These are phyloP conservation scores for Populus ilicifolia DNA, from an alignment of 345 rosid genomes.

Conservation along the genomic window DNA sequence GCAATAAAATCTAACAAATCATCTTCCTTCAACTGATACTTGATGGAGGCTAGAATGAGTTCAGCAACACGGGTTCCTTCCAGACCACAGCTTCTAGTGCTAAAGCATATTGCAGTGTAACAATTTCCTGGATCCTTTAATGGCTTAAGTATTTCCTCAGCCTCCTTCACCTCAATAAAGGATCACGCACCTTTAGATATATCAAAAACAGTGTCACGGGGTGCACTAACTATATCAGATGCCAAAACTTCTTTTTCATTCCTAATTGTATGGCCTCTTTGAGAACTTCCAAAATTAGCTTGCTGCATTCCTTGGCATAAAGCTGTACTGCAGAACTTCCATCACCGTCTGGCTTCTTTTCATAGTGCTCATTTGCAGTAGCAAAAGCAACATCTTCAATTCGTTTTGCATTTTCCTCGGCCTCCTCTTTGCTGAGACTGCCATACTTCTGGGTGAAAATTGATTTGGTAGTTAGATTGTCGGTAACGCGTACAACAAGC, in stretches of 20 bases:
- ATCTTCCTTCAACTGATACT: conserved; percentile 72
- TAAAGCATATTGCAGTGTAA: conserved; percentile 79
- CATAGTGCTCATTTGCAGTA: conserved; percentile 64
- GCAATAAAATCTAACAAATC: conserved; percentile 92
- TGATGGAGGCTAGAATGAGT: conserved; percentile 67
- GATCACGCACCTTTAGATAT: conserved; percentile 66
- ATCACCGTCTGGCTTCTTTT: conserved; percentile 91
- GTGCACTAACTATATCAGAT: conserved; percentile 30
- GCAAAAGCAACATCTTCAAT: conserved; percentile 70
- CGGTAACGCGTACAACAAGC: conserved; percentile 62
- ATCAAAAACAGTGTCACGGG: conserved; percentile 53
- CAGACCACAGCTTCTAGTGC: conserved; percentile 80
- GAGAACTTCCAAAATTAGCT: conserved; percentile 70
- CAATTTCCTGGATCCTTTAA: conserved; percentile 65
- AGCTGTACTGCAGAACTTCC: conserved; percentile 93
- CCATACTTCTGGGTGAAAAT: conserved; percentile 84
- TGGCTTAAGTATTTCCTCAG: conserved; percentile 71
- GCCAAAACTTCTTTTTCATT: conserved; percentile 22
- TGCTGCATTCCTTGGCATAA: conserved; percentile 91
- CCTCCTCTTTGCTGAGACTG: conserved; percentile 61
- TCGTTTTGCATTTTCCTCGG: conserved; percentile 65
- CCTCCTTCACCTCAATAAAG: conserved; percentile 74
- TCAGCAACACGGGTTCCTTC: conserved; percentile 77
- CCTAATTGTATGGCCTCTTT: conserved; percentile 52
- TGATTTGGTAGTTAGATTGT: conserved; percentile 69